phyloP scores from a whole-genome alignment of 495 filamentous ascomycete genomes.

The Barbatosphaeria neglecta region DNA sequence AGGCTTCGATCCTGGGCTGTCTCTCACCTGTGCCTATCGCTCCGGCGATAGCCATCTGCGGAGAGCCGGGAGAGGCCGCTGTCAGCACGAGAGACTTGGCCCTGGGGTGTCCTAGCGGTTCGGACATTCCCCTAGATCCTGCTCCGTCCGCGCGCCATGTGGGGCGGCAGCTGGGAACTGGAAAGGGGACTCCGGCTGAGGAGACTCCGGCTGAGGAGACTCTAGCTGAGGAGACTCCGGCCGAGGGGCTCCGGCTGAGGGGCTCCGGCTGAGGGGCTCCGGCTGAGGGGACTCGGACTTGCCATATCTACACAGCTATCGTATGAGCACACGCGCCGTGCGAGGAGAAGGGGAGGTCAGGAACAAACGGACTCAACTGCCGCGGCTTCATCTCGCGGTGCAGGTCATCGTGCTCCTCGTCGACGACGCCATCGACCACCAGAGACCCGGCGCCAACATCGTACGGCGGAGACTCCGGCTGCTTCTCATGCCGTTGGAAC shows the following conservation, averaged over 20 bases:
- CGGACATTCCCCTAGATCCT: no score
- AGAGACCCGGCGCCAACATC: slow-evolving; percentile 4
- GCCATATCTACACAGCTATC: background rate
- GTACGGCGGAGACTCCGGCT: slow-evolving; percentile 5
- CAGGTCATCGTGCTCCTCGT: slow-evolving; percentile 20
- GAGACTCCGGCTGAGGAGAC: no score
- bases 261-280: no score
- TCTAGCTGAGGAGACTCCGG: no score
- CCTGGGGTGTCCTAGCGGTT: no score
- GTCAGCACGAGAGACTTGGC: background rate
- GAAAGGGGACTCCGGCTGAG: no score
- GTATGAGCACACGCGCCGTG: background rate
- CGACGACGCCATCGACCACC: slow-evolving; percentile 2
- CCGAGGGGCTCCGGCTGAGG: no score
- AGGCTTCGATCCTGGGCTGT: background rate
- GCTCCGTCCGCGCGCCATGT: background rate
- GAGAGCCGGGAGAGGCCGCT: background rate
- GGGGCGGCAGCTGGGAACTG: no score
- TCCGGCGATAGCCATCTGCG: slow-evolving; percentile 67
- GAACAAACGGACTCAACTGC: slow-evolving; percentile 15
- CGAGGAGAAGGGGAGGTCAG: background rate
- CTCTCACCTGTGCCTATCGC: slow-evolving; percentile 59
- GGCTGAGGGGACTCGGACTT: background rate
- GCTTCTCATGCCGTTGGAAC: slow-evolving; percentile 13
- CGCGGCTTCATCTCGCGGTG: slow-evolving; percentile 25